These are phyloP conservation scores for Cystobasidium sp. DNA, from an alignment of 1,284 basidiomycete species.

Conservation along the genomic window DNA sequence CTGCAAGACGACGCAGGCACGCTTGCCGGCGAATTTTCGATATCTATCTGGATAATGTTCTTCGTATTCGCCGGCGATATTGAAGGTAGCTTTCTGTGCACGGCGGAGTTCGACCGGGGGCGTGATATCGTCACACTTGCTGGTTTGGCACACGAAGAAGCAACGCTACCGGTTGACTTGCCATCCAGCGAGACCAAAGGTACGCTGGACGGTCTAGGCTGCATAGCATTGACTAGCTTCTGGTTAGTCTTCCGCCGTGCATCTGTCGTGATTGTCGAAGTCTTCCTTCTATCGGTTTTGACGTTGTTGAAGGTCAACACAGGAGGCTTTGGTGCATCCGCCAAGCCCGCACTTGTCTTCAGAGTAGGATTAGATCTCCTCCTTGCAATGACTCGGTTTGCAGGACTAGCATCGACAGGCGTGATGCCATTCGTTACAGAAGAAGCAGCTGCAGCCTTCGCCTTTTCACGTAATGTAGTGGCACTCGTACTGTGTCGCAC, in stretches of 20 bases:
- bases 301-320: background rate
- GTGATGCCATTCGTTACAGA: background rate
- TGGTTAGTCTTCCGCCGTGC: background rate
- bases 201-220: constrained; percentile 4
- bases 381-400: constrained; percentile 16
- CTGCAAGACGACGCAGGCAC: background rate
- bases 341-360: background rate
- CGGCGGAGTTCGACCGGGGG: constrained; percentile 13
- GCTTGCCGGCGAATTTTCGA: background rate
- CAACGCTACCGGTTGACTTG: background rate
- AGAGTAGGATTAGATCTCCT: constrained; percentile 17
- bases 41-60: background rate
- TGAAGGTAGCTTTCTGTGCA: constrained; percentile 19
- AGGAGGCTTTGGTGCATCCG: background rate
- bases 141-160: background rate
- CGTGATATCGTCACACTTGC: constrained; percentile 5
- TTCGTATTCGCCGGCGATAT: constrained; percentile 21
- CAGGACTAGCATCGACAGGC: constrained; percentile 19
- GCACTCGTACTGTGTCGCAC: constrained; percentile 31
- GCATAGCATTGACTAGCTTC: constrained; percentile 18
- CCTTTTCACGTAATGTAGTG: constrained; percentile 20
- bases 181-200: constrained; percentile 26
- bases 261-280: background rate
- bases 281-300: background rate
- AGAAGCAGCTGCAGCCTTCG: constrained; percentile 19